phyloP scores from a whole-genome alignment of 2,329 filamentous ascomycete genomes.

The Colletotrichum horii region DNA sequence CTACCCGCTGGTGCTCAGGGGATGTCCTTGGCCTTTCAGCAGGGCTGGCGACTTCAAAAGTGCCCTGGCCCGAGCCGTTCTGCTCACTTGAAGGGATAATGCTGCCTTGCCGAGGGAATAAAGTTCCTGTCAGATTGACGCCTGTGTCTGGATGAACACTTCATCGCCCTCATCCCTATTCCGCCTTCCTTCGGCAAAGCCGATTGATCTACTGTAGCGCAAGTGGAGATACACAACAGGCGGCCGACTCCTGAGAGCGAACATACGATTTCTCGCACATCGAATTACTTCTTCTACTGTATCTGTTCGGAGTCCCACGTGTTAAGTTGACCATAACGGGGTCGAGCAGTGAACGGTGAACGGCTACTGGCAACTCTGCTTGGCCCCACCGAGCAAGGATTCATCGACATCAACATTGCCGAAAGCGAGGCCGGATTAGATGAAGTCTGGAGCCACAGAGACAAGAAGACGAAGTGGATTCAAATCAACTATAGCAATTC shows the following conservation, averaged over 20 bases:
- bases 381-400: background rate
- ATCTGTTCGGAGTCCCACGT: no score
- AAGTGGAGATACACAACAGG: background rate
- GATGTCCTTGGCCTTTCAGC: rapidly evolving
- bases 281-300: no score
- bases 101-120: background rate
- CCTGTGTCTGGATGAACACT: background rate
- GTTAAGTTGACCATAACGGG: no score
- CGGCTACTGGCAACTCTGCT: background rate
- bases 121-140: background rate
- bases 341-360: background rate
- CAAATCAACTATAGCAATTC: background rate
- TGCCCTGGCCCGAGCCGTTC: background rate
- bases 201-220: background rate
- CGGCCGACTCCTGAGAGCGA: background rate
- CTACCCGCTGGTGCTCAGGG: background rate
- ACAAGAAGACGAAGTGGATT: no score
- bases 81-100: background rate
- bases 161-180: background rate
- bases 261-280: no score
- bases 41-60: background rate
- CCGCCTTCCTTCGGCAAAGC: background rate
- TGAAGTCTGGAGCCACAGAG: background rate
- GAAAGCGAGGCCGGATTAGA: background rate
- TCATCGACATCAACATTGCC: background rate